Base-by-base conservation (phyloP, 1,284 basidiomycete genomes). In the Ganoderma sinense region DNA sequence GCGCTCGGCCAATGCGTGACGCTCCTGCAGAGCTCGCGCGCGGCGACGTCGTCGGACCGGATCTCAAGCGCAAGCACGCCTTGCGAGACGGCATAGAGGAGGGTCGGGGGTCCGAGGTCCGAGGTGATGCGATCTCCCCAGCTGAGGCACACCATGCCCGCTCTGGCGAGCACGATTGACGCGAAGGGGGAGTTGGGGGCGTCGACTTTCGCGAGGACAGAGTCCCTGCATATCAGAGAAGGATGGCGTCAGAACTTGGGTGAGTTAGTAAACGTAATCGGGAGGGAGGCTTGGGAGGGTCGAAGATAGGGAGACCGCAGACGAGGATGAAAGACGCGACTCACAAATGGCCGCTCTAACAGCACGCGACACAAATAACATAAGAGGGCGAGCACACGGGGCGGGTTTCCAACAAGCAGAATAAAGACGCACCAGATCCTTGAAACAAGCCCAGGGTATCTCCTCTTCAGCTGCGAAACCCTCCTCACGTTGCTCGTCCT, bases 401-500 rank as follows among this genome's bases (percentile, higher is more conserved):
- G 43, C 71, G 63, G 62, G 45, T 45, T 33, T 36, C 36, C 36
- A 36, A 36, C 36, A 43, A 62, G 39, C 70, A 31, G 56, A 26
- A 7, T 1, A 7, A 10, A 3, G 36, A 90, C 94, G 83, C 82
- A 97, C 96, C 77, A 97, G 92, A 80, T 99, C 97, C 80, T 91
- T 86, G 81, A 98, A 99, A 89, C 86, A 62, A 99, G 51, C 51
- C 85, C 65, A 0, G 95, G 95, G 81, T 91, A 97, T 63, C 85
- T 87, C 73, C 51, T 60, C 81, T 92, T 92, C 69, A 99, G 81
- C 82, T 99, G 97, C 2, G 98, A 97, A 51, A 98, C 92, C 69
- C 98, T 84, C 66, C 98, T 87, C 29, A 99, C 95, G 77, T 95
- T 97, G 73, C 96, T 96, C 48, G 97, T 99, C 13, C 98, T 98